Evolutionary conservation across 192 early-diverging fungal species (phyloP).

Genomic region (Spizellomyces sp.): DNA sequence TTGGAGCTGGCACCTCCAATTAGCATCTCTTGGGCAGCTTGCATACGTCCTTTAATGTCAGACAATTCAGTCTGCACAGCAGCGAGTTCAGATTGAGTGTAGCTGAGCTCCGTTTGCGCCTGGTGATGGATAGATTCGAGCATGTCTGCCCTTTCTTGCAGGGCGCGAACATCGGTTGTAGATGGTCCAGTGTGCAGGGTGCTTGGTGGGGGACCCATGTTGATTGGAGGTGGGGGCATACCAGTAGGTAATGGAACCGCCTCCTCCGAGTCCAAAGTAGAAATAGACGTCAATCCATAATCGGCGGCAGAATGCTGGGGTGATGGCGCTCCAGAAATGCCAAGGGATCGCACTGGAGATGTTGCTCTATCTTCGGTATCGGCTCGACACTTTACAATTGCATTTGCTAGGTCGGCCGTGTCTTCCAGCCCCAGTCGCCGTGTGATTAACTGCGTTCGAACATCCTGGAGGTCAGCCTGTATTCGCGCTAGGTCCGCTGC

Average conservation of each 20-base stretch:
- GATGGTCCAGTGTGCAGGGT: neutral
- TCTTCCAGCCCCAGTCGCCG: neutral
- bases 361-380: constrained; percentile 4
- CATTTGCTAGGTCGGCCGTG: neutral
- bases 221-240: constrained; percentile 12
- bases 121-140: neutral
- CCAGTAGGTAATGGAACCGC: constrained; percentile 22
- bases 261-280: constrained; percentile 1
- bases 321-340: neutral
- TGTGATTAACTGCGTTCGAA: neutral
- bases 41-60: constrained; percentile 3
- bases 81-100: constrained; percentile 1
- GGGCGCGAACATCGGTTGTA: neutral
- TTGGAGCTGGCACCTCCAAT: neutral
- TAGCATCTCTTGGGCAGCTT: constrained; percentile 1
- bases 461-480: neutral
- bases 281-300: constrained; percentile 1
- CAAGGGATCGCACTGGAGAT: too few species aligned
- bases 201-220: neutral
- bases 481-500: neutral
- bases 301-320: constrained; percentile 9
- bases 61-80: constrained; percentile 1
- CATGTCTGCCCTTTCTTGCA: neutral
- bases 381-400: neutral
- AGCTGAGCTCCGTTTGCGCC: neutral